phyloP scores from a whole-genome alignment of 805 yeast genomes.

The Cyberlindnera nakhonratchasimensis region DNA sequence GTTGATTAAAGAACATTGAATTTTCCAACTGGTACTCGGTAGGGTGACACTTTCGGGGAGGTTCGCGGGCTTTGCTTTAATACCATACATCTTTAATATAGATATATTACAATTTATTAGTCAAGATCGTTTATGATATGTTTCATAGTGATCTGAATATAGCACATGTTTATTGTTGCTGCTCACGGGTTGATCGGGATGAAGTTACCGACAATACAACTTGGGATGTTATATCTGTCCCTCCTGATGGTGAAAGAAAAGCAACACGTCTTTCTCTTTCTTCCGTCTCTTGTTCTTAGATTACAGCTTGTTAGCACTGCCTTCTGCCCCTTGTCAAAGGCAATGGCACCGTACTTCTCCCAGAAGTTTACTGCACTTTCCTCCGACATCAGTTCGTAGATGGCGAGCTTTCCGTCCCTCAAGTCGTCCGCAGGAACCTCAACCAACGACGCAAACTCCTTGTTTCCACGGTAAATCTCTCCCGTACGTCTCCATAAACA shows the following conservation, averaged over 20 bases:
- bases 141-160: too few species aligned
- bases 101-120: neutral
- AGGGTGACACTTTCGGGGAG: too few species aligned
- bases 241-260: constrained; percentile 91
- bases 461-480: constrained; percentile 90
- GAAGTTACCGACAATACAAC: constrained; percentile 93
- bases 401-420: constrained; percentile 87
- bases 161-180: neutral
- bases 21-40: neutral
- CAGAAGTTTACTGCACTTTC: constrained; percentile 95
- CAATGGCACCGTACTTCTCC: constrained; percentile 96
- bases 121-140: too few species aligned
- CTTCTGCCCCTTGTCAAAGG: constrained; percentile 92
- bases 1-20: neutral
- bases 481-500: constrained; percentile 97
- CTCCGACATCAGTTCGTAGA: constrained; percentile 91
- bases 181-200: constrained; percentile 61
- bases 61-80: too few species aligned
- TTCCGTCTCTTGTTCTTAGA: constrained; percentile 76
- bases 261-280: constrained; percentile 79
- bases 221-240: constrained; percentile 91
- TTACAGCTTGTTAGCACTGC: constrained; percentile 93
- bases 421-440: constrained; percentile 87
- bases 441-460: constrained; percentile 91
- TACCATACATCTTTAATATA: neutral